A percentile compares a stretch with the other conserved stretches of the same genome.
phyloP scores from a whole-genome alignment of 768 basidiomycete species.

The Lactarius trivialis region DNA sequence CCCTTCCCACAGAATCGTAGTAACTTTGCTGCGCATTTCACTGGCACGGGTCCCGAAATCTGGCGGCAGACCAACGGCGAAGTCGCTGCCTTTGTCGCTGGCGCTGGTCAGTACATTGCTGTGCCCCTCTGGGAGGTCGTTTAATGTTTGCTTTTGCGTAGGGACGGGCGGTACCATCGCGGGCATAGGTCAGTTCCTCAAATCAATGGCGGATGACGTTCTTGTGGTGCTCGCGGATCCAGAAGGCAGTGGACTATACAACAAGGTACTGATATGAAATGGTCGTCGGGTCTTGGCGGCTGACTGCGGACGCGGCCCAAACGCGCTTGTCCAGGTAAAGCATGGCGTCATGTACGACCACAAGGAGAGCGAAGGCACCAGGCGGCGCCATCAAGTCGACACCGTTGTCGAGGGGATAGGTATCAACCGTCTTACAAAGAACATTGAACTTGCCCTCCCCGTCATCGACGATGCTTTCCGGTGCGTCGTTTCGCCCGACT shows the following conservation, averaged over 20 bases:
- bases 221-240: constrained; percentile 81
- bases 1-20: constrained; percentile 69
- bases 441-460: constrained; percentile 78
- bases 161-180: constrained; percentile 97
- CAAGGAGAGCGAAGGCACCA: constrained; percentile 92
- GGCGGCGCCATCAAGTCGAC: constrained; percentile 89
- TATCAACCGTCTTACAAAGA: constrained; percentile 88
- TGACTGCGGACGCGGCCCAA: not conserved
- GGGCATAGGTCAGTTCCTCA: constrained; percentile 74
- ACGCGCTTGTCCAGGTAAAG: constrained; percentile 49
- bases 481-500: constrained; percentile 31
- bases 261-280: constrained; percentile 52
- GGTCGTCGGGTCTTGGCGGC: not conserved
- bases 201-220: constrained; percentile 60
- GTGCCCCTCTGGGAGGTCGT: not conserved
- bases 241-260: constrained; percentile 90
- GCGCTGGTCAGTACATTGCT: constrained; percentile 54
- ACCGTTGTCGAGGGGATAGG: constrained; percentile 95
- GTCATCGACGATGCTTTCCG: constrained; percentile 87
- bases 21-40: constrained; percentile 84
- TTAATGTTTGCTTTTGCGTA: not conserved
- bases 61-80: constrained; percentile 86
- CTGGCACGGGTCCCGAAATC: constrained; percentile 91
- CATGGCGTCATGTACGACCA: constrained; percentile 91
- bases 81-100: constrained; percentile 80